Base-by-base conservation (phyloP, 1,284 basidiomycete species). In the Lentinus polychrous region DNA sequence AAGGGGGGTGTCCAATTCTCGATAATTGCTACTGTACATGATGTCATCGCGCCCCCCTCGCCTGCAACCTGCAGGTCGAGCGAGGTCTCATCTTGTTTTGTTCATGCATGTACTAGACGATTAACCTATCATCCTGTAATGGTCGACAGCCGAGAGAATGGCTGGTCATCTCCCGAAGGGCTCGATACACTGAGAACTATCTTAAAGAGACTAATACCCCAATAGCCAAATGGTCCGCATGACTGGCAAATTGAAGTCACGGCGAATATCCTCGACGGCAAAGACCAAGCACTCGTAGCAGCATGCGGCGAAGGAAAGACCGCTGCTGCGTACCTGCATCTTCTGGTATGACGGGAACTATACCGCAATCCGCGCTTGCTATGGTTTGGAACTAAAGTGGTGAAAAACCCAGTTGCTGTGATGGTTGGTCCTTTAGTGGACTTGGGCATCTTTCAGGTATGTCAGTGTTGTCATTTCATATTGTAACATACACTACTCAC, bases 221-320 rank as follows among this genome's bases (percentile, higher is more conserved):
- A 33, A 15, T 52, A 49, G 51, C 45, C 48, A 11, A n/a, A 31
- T 31, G 49, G 51, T 14, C 51, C 51, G 7, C 31, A 42, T 34
- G 45, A 49, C 20, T 52, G 51, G 49, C 48, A 52, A 40, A 17
- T 52, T 22, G 8, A 37, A 12, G 22, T 12, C 12, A 50, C 49
- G 4, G 49, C 48, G 6, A 36, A 48, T 27, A 38, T 50, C 8
- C 51, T 52, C 11, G 45, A 47, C 23, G 42, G 42, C 10, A n/a
- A 36, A 7, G 18, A 52, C 20, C 51, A 52, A 4, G 40, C 50
- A 5, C 22, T 50, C 17, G 41, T 52, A 14, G 40, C 49, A 20
- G 51, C 32, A 8, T 52, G 48, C 15, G 51, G 51, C 5, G 51
- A 50, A 8, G 51, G 51, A 2, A 52, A 52, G 41, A 49, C 45